Conservation (phyloP, 495 filamentous ascomycete genomes). For the Penicillium canariense region DNA sequence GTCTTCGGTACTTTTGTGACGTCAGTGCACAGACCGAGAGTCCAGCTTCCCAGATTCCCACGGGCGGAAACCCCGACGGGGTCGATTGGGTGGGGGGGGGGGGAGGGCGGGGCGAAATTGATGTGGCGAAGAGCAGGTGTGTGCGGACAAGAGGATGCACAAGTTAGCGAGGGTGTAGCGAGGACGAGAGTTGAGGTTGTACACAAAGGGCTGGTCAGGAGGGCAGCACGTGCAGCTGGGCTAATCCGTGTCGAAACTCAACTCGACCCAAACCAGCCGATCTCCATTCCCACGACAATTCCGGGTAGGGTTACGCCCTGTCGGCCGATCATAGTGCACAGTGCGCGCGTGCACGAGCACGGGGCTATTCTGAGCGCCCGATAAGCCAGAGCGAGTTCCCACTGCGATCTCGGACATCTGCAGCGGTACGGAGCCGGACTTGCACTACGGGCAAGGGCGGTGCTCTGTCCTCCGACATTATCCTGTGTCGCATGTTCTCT, state of each 20-base stretch:
- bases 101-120: neutral
- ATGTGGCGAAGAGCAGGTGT: no score
- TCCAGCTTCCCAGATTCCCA: slow-evolving; percentile 10
- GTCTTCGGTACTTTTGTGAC: slow-evolving; percentile 7
- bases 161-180: slow-evolving; percentile 3
- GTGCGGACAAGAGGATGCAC: no score
- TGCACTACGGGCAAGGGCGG: no score
- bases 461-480: no score
- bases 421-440: slow-evolving; percentile 3
- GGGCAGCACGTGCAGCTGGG: no score
- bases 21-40: slow-evolving; percentile 7
- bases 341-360: slow-evolving; percentile 1
- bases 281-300: neutral
- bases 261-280: neutral
- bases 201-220: no score
- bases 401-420: slow-evolving; percentile 6
- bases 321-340: neutral
- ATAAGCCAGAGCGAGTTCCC: slow-evolving; percentile 1
- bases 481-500: neutral
- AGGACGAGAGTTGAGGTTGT: neutral
- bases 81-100: neutral
- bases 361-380: neutral
- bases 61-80: slow-evolving; percentile 1
- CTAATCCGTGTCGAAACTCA: neutral
- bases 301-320: slow-evolving; percentile 14